These are phyloP conservation scores for Hanseniaspora thailandica DNA, from an alignment of 805 yeast species.

Conservation along the genomic window DNA sequence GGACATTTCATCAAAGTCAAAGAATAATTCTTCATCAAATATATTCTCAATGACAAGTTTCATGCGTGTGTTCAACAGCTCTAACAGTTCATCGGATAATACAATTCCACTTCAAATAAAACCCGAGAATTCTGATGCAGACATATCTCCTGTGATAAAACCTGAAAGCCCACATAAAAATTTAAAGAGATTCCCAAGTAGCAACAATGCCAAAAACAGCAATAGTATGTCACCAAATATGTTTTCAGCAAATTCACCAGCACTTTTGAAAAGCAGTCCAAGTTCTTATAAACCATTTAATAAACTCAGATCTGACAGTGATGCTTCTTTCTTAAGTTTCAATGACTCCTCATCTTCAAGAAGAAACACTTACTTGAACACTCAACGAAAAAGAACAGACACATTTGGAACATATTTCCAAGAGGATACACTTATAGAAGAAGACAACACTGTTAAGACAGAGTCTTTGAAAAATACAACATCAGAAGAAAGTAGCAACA, in stretches of 20 bases:
- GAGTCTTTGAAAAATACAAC: background rate
- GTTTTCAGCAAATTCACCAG: background rate
- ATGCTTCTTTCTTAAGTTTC: conserved; percentile 11
- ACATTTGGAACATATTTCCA: background rate
- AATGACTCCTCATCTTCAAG: background rate
- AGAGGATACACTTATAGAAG: background rate
- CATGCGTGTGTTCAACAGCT: background rate
- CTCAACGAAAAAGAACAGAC: background rate
- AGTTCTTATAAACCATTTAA: background rate
- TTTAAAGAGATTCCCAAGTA: conserved; percentile 8
- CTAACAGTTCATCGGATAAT: background rate
- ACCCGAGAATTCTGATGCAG: background rate
- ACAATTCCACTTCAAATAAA: background rate
- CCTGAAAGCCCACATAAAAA: conserved; percentile 1
- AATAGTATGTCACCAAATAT: background rate
- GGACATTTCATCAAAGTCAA: background rate
- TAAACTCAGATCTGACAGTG: conserved; percentile 5
- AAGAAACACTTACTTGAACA: background rate
- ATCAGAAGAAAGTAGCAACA: background rate
- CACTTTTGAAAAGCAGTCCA: background rate
- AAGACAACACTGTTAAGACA: background rate
- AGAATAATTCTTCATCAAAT: background rate
- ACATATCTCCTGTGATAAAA: background rate
- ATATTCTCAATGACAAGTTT: background rate
- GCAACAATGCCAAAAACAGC: background rate